These are phyloP conservation scores for Ustanciosporium gigantosporum DNA, from an alignment of 1,284 basidiomycete genomes.

Conservation along the genomic window DNA sequence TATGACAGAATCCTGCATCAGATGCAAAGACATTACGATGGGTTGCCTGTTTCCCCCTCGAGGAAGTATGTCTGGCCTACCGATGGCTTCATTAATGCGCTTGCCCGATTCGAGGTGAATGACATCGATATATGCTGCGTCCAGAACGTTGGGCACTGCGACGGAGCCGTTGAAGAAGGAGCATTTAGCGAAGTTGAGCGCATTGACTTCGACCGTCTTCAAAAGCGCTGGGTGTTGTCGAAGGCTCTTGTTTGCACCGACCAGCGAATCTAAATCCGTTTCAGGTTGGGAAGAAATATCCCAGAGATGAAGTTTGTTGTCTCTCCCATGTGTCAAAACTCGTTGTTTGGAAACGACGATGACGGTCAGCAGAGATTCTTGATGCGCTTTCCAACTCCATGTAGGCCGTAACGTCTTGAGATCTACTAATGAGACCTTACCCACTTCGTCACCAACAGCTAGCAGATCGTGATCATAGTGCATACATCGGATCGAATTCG, in stretches of 20 bases:
- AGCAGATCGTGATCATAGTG: constrained; percentile 74
- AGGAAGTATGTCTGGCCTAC: constrained; percentile 10
- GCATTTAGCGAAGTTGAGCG: constrained; percentile 86
- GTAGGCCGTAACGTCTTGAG: constrained; percentile 73
- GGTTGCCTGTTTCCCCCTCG: constrained; percentile 53
- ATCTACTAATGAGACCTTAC: constrained; percentile 73
- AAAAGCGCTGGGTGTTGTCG: constrained; percentile 65
- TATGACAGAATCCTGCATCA: constrained; percentile 66
- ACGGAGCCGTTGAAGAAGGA: constrained; percentile 66
- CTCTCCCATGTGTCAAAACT: constrained; percentile 82
- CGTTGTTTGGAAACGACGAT: constrained; percentile 70
- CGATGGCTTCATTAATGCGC: constrained; percentile 76
- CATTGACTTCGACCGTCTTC: constrained; percentile 79
- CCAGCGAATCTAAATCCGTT: not conserved
- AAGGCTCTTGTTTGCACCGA: constrained; percentile 54
- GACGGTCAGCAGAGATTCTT: constrained; percentile 73
- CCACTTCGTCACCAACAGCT: constrained; percentile 78
- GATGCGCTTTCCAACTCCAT: constrained; percentile 76
- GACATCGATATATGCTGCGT: constrained; percentile 82
- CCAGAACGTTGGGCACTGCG: constrained; percentile 81
- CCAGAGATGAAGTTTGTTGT: constrained; percentile 80
- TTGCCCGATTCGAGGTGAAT: constrained; percentile 71
- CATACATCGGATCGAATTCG: constrained; percentile 67
- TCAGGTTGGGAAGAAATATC: not conserved
- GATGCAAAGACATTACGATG: constrained; percentile 81